Evolutionary conservation across 306 rosid species (phyloP), one percentile per base, ranked within the genome.

Genomic region (Vigna radiata): DNA sequence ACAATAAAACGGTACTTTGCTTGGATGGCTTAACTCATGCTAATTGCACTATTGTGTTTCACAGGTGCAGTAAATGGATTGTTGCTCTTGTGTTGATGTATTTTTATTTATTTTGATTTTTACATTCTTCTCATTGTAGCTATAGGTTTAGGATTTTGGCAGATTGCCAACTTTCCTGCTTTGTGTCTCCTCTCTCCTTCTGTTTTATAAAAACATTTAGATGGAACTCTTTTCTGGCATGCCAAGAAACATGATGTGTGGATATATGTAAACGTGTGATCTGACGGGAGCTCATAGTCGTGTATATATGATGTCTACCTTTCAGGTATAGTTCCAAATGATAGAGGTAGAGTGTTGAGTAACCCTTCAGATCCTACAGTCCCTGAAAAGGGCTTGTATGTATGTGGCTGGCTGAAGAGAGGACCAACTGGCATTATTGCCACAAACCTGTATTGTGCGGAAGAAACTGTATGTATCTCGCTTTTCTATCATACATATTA

Each of bases 341-440:
- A 77, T 19, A 79, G 88, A 73, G 97, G 98, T 78, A 90, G 93
- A 83, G 97, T 92, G 85, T 50, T 88, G 41, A 68, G 83, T 58
- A 83, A 82, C 76, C n/a, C 84, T 21, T 77, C 74, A 19, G 87
- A 88, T 72, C 68, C 86, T 25, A 43, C 81, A 27, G 81, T 36
- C 49, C 65, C 79, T 46, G 98, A 88, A 87, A 87, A 89, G 77
- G 97, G 96, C 79, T 88, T 95, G 80, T 92, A 92, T 79, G 96
- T 90, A 67, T 88, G 97, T 73, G 98, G 98, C 63, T 92, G 98
- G 97, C 88, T 95, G 87, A 92, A 92, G 89, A 88, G 98, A 87
- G 97, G 96, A 64, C 98, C 97, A n/a, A 90, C 91, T n/a, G 97
- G 98, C 75, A 92, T 95, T 82, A 80, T 95, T 83, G 98, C 87